A percentile compares a stretch with the other conserved stretches of the same genome.
Conservation (phyloP, 2,329 filamentous ascomycete species). For the Myriangium duriaei region DNA sequence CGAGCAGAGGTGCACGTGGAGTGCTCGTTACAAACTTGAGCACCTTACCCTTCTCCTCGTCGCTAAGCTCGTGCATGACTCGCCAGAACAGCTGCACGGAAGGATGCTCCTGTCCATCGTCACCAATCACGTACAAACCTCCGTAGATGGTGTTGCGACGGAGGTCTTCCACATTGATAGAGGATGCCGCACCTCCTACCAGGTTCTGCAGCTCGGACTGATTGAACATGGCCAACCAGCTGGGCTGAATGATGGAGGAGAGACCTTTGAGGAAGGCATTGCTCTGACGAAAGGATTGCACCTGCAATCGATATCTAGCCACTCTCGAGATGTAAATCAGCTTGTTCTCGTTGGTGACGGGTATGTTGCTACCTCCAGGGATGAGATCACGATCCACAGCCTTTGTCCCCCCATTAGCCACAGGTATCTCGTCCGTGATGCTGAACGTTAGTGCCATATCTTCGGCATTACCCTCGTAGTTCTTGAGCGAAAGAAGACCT, state of each 20-base stretch:
- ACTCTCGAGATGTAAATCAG: conserved; percentile 91
- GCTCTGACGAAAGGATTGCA: conserved; percentile 71
- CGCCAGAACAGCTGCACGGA: conserved; percentile 84
- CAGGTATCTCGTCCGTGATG: conserved; percentile 55
- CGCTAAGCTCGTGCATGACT: conserved; percentile 64
- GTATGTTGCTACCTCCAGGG: conserved; percentile 58
- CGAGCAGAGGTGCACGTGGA: conserved; percentile 75
- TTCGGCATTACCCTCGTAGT: conserved; percentile 67
- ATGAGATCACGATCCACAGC: conserved; percentile 65
- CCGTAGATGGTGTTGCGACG: conserved; percentile 75
- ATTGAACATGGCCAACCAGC: conserved; percentile 98
- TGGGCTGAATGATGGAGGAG: conserved; percentile 74
- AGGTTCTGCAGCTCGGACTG: conserved; percentile 88
- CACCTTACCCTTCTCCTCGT: conserved; percentile 69
- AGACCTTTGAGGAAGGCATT: conserved; percentile 78
- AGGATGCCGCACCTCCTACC: conserved; percentile 72
- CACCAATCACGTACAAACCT: conserved; percentile 78
- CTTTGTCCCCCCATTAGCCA: conserved; percentile 29
- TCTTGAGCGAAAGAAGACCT: conserved; percentile 70
- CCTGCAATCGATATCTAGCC: conserved; percentile 71
- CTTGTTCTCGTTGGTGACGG: conserved; percentile 84
- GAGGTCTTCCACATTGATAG: conserved; percentile 79
- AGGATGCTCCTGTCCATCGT: conserved; percentile 74
- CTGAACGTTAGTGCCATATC: conserved; percentile 82
- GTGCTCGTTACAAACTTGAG: conserved; percentile 94